Base-by-base conservation (phyloP, 768 basidiomycete genomes). In the Calocybe cyanea region DNA sequence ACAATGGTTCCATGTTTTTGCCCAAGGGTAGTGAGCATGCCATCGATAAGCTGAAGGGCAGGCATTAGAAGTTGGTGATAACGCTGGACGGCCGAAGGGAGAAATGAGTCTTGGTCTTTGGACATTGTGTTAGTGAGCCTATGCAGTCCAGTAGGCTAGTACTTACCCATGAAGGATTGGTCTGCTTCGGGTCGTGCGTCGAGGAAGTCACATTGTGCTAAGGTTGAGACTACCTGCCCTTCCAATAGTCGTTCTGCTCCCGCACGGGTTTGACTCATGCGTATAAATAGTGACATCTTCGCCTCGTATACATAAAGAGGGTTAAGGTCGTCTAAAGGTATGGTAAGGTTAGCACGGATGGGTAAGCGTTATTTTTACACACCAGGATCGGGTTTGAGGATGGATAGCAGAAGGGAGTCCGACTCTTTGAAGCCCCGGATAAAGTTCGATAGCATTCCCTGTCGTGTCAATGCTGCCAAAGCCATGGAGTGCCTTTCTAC, bases 281-380 rank as follows among this genome's bases (percentile, higher is more conserved):
- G 79, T 20, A 87, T 78, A 48, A 97, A 81, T 51, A 96, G 68
- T 3, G 93, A 89, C 80, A 95, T 85, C 65, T 95, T 95, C 11
- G 93, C 81, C 60, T 97, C 95, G 56, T 92, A 97, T 11, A 97
- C 88, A 64, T 96, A 98, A 32, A 94, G 71, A 0, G 91, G 75
- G 57, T 95, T 94, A 23, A 98, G 66, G 48, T 93, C 89, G 52
- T 91, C 95, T 95, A 53, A 0, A 49, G 10, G 33, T 21, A 32
- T 43, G 11, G 30, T 11, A 30, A 40, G 36, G 35, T 25, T 19
- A 14, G 10, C 23, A 41, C 19, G n/a, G n/a, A 19, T 28, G 14
- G 14, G 4, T 19, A 19, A 3, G 32, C 15, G 23, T 37, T 34
- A 30, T 24, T 24, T 38, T 43, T 23, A 57, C 80, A 24, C 56